Percentiles rank a stretch among this genome's conserved stretches.
These are phyloP conservation scores for Chionographis japonica DNA, from an alignment of 106 monocot species.

Conservation along the genomic window DNA sequence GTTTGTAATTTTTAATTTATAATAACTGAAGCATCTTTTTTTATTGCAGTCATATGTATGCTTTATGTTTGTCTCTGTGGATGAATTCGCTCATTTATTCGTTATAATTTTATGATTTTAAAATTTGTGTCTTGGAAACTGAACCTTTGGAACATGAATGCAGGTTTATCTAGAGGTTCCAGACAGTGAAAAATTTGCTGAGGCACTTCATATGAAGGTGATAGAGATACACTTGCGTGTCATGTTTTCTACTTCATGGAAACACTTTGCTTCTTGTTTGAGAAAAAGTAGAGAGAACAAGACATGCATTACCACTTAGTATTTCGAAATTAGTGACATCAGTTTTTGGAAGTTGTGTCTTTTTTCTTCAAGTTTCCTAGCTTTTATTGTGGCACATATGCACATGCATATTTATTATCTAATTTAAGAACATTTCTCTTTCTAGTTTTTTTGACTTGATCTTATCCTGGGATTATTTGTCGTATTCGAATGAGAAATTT, in stretches of 20 bases:
- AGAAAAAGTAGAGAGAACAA: no score
- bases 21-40: no score
- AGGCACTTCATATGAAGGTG: constrained; percentile 74
- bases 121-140: neutral
- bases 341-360: neutral
- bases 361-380: neutral
- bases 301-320: no score
- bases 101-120: neutral
- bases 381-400: no score
- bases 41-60: neutral
- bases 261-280: neutral
- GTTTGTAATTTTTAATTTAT: no score
- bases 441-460: no score
- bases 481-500: no score
- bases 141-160: neutral
- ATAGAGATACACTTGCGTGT: neutral
- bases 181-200: constrained; percentile 56
- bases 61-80: neutral
- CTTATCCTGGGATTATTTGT: no score
- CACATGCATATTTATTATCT: no score
- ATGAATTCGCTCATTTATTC: neutral
- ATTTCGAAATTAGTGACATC: no score
- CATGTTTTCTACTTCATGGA: neutral
- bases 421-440: no score
- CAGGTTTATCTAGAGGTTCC: constrained; percentile 89